Percentiles rank a stretch among this genome's conserved stretches.
Conservation (phyloP, 2,329 filamentous ascomycete genomes). For the Cladosporium velox region DNA sequence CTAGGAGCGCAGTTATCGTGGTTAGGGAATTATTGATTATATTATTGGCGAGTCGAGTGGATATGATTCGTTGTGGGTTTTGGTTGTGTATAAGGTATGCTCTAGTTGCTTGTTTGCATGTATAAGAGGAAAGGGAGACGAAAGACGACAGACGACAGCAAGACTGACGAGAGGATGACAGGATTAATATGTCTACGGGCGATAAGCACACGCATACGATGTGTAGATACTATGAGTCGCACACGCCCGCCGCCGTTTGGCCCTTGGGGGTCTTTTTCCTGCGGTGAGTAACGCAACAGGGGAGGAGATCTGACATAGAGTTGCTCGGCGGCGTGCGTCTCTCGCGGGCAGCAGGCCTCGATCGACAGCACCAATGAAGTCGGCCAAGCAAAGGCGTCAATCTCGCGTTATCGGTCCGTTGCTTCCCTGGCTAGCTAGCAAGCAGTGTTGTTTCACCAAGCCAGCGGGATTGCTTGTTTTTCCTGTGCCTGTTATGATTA, state of each 20-base stretch:
- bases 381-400: slow-evolving; percentile 5
- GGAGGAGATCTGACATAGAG: slow-evolving; percentile 15
- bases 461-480: slow-evolving; percentile 11
- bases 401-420: slow-evolving; percentile 8
- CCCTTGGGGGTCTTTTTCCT: neutral
- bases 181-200: slow-evolving; percentile 1
- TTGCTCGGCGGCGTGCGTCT: slow-evolving; percentile 6
- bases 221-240: slow-evolving; percentile 13
- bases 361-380: slow-evolving; percentile 2
- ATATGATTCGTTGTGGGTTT: neutral
- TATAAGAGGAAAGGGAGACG: neutral
- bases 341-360: neutral
- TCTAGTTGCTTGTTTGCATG: neutral
- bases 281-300: slow-evolving; percentile 15
- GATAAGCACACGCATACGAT: slow-evolving; percentile 10
- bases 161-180: neutral
- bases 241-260: neutral
- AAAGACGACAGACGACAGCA: neutral
- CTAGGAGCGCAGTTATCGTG: neutral
- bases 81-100: neutral
- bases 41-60: neutral
- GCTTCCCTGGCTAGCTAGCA: neutral
- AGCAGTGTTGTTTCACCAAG: neutral
- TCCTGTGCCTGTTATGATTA: neutral
- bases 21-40: neutral